These are phyloP conservation scores for Suhomyces kunorum DNA, from an alignment of 1,139 yeast species.

Conservation along the genomic window DNA sequence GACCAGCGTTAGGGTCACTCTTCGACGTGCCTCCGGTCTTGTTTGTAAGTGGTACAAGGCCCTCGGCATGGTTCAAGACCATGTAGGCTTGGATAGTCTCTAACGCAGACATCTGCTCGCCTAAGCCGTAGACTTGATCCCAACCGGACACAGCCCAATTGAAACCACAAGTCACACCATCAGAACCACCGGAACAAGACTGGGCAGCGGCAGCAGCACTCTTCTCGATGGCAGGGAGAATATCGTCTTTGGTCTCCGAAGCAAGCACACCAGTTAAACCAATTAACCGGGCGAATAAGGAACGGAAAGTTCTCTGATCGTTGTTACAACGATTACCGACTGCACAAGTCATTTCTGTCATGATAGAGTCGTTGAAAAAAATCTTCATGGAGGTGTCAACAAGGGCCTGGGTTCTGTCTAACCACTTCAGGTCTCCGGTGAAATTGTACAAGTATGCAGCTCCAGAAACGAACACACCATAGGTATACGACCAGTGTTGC, in stretches of 20 bases:
- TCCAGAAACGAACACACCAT: conserved; percentile 79
- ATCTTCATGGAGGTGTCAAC: conserved; percentile 52
- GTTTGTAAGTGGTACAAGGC: conserved; percentile 60
- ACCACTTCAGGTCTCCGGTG: conserved; percentile 72
- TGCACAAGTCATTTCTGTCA: conserved; percentile 80
- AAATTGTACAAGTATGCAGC: conserved; percentile 78
- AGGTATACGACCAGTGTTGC: conserved; percentile 86
- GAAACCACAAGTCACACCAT: conserved; percentile 87
- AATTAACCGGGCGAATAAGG: conserved; percentile 73
- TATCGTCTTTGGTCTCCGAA: conserved; percentile 58
- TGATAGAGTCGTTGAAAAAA: conserved; percentile 60
- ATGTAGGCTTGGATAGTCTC: conserved; percentile 72
- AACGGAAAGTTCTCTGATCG: conserved; percentile 90
- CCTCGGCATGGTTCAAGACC: conserved; percentile 36
- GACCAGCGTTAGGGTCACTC: conserved; percentile 51
- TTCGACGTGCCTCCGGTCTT: conserved; percentile 59
- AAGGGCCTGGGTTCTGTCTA: conserved; percentile 54
- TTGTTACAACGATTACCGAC: conserved; percentile 60
- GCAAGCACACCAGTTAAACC: conserved; percentile 73
- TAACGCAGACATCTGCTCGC: conserved; percentile 89
- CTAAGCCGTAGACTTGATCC: conserved; percentile 85
- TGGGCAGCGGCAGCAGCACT: conserved; percentile 80
- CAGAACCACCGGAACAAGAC: conserved; percentile 83
- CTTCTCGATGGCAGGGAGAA: conserved; percentile 50
- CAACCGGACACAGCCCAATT: conserved; percentile 73